These are phyloP conservation scores for Sphagnum contortum DNA, from an alignment of 225 moss, liverwort and hornwort genomes.

Conservation along the genomic window DNA sequence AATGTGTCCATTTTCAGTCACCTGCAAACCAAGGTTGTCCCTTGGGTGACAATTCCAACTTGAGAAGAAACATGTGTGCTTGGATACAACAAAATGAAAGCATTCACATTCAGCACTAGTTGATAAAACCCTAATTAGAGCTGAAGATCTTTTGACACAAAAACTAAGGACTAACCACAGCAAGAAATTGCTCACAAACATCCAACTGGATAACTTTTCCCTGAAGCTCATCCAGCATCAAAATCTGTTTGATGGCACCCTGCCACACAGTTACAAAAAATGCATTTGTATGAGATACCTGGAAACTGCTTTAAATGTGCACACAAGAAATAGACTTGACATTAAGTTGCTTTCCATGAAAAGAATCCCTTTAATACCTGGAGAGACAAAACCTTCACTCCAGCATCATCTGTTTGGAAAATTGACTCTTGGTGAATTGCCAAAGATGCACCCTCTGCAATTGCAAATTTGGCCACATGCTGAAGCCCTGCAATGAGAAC, in stretches of 20 bases:
- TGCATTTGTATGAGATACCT: neutral
- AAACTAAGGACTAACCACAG: conserved; percentile 6
- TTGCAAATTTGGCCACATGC: conserved; percentile 31
- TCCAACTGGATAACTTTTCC: conserved; percentile 31
- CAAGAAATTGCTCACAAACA: conserved; percentile 23
- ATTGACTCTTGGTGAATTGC: conserved; percentile 44
- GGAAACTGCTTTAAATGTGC: neutral
- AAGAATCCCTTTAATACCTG: conserved; percentile 18
- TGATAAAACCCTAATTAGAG: no score
- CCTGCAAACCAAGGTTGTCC: conserved; percentile 8
- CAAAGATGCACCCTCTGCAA: conserved; percentile 28
- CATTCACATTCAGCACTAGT: no score
- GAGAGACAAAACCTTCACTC: conserved; percentile 50
- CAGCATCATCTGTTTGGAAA: conserved; percentile 45
- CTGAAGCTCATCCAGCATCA: conserved; percentile 34
- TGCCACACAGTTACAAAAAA: conserved; percentile 6
- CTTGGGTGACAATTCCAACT: no score
- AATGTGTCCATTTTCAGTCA: conserved; percentile 49
- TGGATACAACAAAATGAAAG: no score
- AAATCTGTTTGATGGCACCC: conserved; percentile 35
- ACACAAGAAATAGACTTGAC: no score
- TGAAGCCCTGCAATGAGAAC: conserved; percentile 30
- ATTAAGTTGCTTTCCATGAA: no score
- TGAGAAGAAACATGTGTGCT: no score
- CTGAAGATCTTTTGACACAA: no score